A percentile compares a stretch with the other conserved stretches of the same genome.
Evolutionary conservation across 2,329 filamentous ascomycete species (phyloP).

Genomic region (Sordariomycetes sp.): DNA sequence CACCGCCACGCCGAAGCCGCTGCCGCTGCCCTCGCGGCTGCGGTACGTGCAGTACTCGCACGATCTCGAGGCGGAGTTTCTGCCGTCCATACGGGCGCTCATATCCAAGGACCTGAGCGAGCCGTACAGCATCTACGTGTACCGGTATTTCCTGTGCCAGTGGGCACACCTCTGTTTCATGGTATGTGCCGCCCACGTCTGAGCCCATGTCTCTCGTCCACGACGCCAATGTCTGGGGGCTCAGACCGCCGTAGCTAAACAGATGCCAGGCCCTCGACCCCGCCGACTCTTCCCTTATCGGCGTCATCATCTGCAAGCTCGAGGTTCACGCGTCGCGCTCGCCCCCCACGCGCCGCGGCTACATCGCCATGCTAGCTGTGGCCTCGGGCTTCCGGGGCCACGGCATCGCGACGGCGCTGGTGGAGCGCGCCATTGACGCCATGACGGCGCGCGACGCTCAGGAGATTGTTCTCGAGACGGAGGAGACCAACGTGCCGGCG

Average conservation of each 20-base stretch:
- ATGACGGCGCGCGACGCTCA: conserved; percentile 80
- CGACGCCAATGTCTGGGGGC: background rate
- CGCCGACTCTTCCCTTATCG: conserved; percentile 53
- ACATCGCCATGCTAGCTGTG: conserved; percentile 98
- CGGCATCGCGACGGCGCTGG: conserved; percentile 78
- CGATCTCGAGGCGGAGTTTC: conserved; percentile 46
- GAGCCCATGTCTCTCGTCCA: conserved; percentile 1
- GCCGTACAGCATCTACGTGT: conserved; percentile 98
- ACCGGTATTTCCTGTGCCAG: conserved; percentile 94
- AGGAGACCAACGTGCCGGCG: conserved; percentile 80
- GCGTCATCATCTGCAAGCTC: conserved; percentile 89
- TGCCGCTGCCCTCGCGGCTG: conserved; percentile 22
- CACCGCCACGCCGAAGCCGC: background rate
- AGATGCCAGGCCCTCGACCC: conserved; percentile 41
- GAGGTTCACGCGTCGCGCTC: conserved; percentile 81
- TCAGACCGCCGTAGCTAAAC: background rate
- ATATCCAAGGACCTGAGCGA: conserved; percentile 96
- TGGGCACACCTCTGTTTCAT: conserved; percentile 97
- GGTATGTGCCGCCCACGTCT: conserved; percentile 30
- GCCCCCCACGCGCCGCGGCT: conserved; percentile 61
- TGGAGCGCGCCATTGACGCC: conserved; percentile 80
- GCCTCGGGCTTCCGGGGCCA: conserved; percentile 64
- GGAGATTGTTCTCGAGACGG: conserved; percentile 91
- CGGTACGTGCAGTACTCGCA: conserved; percentile 51
- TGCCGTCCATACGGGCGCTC: conserved; percentile 77